Evolutionary conservation across 2,329 filamentous ascomycete genomes (phyloP), one percentile per base, ranked within the genome.

Genomic region (Pseudohalonectria lignicola): DNA sequence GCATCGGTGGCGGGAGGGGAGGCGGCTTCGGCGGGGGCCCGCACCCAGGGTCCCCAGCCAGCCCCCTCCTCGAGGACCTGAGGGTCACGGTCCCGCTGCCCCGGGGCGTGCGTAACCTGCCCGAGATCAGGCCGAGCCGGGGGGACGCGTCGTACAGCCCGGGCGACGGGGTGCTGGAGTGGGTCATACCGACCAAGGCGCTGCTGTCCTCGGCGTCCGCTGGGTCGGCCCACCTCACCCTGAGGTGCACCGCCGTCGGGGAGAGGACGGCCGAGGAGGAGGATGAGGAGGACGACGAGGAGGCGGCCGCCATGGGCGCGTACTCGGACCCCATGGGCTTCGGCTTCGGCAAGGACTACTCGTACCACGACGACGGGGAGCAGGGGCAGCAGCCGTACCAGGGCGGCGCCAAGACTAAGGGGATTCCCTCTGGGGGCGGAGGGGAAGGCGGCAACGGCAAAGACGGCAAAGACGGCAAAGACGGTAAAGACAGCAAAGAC

Each of bases 91-190:
- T 95, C 8, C 87, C 88, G 2, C 70, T 96, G 10, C 85, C 90
- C 3, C 62, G 74, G 4, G 74, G 77, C 19, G 86, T 95, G 36
- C 78, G 86, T 41, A 94, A 87, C 53, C 66, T 96, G 13, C 79
- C 78, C 5, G 88, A 95, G 51, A 71, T 95, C 39, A 75, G 86
- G 40, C 76, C 87, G 2, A 84, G 78, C 47, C 79, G 77, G 46
- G 90, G 88, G 26, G 90, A 96, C 47, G 87, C 86, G 3, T 78
- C 74, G 40, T 95, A 87, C 61, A 82, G 76, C 39, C 77, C 82
- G 0, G 78, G 77, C 2, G 86, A 85, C 36, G 71, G 72, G 34
- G 57, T 73, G 2, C 66, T 95, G 8, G 84, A 94, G 57, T 96
- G 90, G 90, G 74, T 79, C 41, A 76, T 96, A 30, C 76, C 79